Evolutionary conservation across 2,329 filamentous ascomycete genomes (phyloP).

Genomic region (Didymella pinodella): DNA sequence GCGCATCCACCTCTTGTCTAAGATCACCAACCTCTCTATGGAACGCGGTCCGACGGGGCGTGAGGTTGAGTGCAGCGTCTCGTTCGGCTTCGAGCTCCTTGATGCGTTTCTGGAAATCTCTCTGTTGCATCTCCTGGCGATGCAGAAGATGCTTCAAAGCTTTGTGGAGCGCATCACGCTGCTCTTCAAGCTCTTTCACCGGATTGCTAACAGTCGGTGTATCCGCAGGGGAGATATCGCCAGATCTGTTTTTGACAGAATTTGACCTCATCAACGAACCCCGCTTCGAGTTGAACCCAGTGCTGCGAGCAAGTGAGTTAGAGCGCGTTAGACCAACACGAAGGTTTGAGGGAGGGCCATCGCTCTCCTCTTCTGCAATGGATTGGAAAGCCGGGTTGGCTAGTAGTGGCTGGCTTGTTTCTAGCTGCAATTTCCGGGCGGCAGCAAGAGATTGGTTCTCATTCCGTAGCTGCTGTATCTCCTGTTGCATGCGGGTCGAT

Average conservation of each 20-base stretch:
- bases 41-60: constrained; percentile 79
- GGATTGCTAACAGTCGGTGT: constrained; percentile 40
- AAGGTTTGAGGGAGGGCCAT: constrained; percentile 39
- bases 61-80: constrained; percentile 72
- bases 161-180: constrained; percentile 89
- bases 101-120: constrained; percentile 83
- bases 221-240: constrained; percentile 66
- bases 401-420: constrained; percentile 48
- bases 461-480: constrained; percentile 66
- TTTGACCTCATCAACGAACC: constrained; percentile 62
- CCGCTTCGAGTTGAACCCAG: constrained; percentile 51
- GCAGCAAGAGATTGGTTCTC: constrained; percentile 69
- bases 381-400: constrained; percentile 63
- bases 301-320: constrained; percentile 69
- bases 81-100: constrained; percentile 79
- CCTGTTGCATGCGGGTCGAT: constrained; percentile 84
- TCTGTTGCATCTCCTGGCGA: constrained; percentile 83
- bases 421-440: constrained; percentile 58
- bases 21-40: constrained; percentile 82
- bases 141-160: constrained; percentile 86
- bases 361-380: constrained; percentile 66
- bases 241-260: constrained; percentile 51
- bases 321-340: constrained; percentile 67
- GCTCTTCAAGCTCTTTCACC: constrained; percentile 90
- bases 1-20: constrained; percentile 81